These are phyloP conservation scores for Camptophora hylomeconis DNA, from an alignment of 2,329 filamentous ascomycete species.

Conservation along the genomic window DNA sequence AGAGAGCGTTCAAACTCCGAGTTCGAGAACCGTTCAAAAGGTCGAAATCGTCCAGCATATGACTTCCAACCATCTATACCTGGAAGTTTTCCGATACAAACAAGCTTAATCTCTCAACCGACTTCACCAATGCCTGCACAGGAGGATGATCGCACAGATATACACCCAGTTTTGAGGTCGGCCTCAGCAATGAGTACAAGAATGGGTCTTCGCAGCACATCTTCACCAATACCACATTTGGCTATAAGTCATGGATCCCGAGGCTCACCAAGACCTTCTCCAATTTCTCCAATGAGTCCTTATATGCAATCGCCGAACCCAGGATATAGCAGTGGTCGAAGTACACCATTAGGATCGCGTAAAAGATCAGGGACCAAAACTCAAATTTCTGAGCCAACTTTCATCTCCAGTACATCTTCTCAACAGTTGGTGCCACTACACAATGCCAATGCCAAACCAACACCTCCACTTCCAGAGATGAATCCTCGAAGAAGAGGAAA, in stretches of 20 bases:
- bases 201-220: too few relatives aligned
- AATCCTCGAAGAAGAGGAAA: slow-evolving; percentile 45
- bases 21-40: slow-evolving; percentile 40
- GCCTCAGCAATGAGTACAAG: too few relatives aligned
- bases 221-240: too few relatives aligned
- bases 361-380: slow-evolving; percentile 48
- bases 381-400: slow-evolving; percentile 48
- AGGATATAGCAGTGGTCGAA: slow-evolving; percentile 10
- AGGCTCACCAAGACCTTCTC: slow-evolving; percentile 10
- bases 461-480: slow-evolving; percentile 45
- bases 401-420: slow-evolving; percentile 40
- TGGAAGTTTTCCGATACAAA: too few relatives aligned
- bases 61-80: too few relatives aligned
- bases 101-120: too few relatives aligned
- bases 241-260: too few relatives aligned
- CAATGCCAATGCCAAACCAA: slow-evolving; percentile 33
- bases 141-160: too few relatives aligned
- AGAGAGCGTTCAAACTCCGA: slow-evolving; percentile 46
- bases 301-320: slow-evolving; percentile 19
- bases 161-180: too few relatives aligned
- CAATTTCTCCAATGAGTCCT: slow-evolving; percentile 20
- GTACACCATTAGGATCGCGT: slow-evolving; percentile 21
- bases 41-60: slow-evolving; percentile 35
- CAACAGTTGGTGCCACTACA: slow-evolving; percentile 45
- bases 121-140: too few relatives aligned